Evolutionary conservation across 2,329 filamentous ascomycete genomes (phyloP).

Genomic region (Teratosphaeriaceae sp.): DNA sequence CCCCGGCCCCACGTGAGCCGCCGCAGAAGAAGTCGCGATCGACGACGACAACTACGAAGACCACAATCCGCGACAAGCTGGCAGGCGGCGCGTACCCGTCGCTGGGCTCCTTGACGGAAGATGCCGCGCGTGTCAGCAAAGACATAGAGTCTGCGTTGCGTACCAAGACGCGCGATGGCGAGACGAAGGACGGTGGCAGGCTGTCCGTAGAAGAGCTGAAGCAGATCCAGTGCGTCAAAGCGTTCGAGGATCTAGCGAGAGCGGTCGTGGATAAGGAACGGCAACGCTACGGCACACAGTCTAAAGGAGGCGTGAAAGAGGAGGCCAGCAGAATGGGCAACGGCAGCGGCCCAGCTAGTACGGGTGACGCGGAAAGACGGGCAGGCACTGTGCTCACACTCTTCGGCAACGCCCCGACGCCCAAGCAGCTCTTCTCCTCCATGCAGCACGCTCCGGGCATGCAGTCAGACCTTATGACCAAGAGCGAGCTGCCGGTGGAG

Average conservation of each 20-base stretch:
- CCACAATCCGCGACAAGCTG: slow-evolving; percentile 35
- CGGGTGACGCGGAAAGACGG: slow-evolving; percentile 12
- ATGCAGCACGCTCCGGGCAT: slow-evolving; percentile 44
- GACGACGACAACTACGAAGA: slow-evolving; percentile 25
- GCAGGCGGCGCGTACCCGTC: slow-evolving; percentile 33
- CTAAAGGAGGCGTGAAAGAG: slow-evolving; percentile 10
- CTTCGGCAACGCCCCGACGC: slow-evolving; percentile 65
- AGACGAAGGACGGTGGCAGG: slow-evolving; percentile 15
- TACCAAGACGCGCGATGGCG: slow-evolving; percentile 18
- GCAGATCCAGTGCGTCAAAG: slow-evolving; percentile 25
- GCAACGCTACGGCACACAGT: slow-evolving; percentile 9
- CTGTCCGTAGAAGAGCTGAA: slow-evolving; percentile 32
- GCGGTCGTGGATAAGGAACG: slow-evolving; percentile 25
- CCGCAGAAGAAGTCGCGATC: slow-evolving; percentile 41
- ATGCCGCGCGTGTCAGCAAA: slow-evolving; percentile 35
- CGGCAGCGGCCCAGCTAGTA: slow-evolving; percentile 5
- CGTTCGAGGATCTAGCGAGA: slow-evolving; percentile 22
- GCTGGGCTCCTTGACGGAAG: slow-evolving; percentile 36
- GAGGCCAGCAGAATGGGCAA: slow-evolving; percentile 12
- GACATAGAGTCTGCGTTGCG: slow-evolving; percentile 32
- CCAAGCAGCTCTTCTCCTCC: slow-evolving; percentile 81
- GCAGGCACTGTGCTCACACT: slow-evolving; percentile 64
- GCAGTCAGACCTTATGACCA: slow-evolving; percentile 12
- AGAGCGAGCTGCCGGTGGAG: slow-evolving; percentile 41
- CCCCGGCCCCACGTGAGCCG: slow-evolving; percentile 30